A percentile compares a stretch with the other conserved stretches of the same genome.
Evolutionary conservation across 257 asterid genomes (phyloP).

Genomic region (Parsonsia alboflavescens): DNA sequence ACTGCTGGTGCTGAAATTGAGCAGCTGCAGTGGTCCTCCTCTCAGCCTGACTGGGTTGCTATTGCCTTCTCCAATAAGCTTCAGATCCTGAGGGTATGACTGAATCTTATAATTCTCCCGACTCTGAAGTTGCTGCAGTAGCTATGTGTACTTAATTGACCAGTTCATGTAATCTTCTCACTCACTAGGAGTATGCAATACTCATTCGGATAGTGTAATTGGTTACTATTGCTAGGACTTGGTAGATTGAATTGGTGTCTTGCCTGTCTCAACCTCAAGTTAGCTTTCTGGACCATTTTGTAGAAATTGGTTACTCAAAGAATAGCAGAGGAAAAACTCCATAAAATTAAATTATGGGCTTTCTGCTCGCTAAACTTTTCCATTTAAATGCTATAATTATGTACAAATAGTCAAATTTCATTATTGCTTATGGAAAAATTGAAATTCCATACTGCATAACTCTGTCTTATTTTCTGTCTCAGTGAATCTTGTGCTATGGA

Average conservation of each 20-base stretch:
- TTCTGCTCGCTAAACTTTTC: background rate
- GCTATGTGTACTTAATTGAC: background rate
- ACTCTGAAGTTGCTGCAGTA: background rate
- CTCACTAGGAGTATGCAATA: background rate
- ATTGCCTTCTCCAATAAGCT: slow-evolving; percentile 94
- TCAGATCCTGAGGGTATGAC: slow-evolving; percentile 94
- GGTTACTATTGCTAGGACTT: background rate
- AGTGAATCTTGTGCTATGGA: background rate
- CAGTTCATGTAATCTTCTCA: background rate
- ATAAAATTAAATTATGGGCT: background rate
- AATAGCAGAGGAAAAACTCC: background rate
- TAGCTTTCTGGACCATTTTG: background rate
- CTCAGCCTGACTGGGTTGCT: slow-evolving; percentile 98
- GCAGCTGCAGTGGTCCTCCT: slow-evolving; percentile 97
- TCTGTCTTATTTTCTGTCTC: background rate
- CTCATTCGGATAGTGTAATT: background rate
- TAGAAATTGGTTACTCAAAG: background rate
- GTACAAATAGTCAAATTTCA: background rate
- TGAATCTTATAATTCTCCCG: background rate
- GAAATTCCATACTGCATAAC: background rate
- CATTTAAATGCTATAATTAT: background rate
- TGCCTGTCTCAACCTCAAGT: background rate
- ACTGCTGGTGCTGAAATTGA: slow-evolving; percentile 96
- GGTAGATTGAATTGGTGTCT: background rate
- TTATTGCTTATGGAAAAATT: background rate